Evolutionary conservation across 2,329 filamentous ascomycete species (phyloP).

Genomic region (Penicillium sp.): DNA sequence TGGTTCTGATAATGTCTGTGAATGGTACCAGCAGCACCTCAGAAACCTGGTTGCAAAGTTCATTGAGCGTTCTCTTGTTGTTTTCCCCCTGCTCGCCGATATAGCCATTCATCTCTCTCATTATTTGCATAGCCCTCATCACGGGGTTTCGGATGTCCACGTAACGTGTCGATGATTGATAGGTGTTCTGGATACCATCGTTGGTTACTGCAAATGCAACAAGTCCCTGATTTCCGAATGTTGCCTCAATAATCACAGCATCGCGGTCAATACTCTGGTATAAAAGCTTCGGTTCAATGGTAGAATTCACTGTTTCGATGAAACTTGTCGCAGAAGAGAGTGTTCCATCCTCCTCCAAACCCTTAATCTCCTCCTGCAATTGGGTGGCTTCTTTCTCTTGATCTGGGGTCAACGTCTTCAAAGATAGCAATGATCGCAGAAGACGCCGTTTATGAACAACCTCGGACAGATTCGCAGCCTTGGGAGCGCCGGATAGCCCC

Average conservation of each 20-base stretch:
- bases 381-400: conserved; percentile 12
- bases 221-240: conserved; percentile 16
- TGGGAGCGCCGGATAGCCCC: not conserved
- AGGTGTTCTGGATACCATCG: conserved; percentile 17
- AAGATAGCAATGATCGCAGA: conserved; percentile 11
- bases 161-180: conserved; percentile 6
- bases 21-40: conserved; percentile 19
- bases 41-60: conserved; percentile 16
- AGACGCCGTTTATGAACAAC: conserved; percentile 18
- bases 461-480: conserved; percentile 6
- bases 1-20: conserved; percentile 14
- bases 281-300: conserved; percentile 11
- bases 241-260: conserved; percentile 22
- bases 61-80: conserved; percentile 11
- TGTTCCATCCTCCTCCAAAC: conserved; percentile 10
- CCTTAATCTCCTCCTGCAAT: conserved; percentile 12
- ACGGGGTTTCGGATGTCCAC: conserved; percentile 19
- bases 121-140: conserved; percentile 22
- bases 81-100: conserved; percentile 14
- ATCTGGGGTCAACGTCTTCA: conserved; percentile 9
- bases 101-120: conserved; percentile 22
- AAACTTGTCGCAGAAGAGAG: conserved; percentile 18
- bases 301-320: conserved; percentile 19
- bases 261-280: conserved; percentile 19
- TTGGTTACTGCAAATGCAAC: conserved; percentile 23